phyloP scores from a whole-genome alignment of 108 stramenopile genomes.

The Discostella stelligeroides region DNA sequence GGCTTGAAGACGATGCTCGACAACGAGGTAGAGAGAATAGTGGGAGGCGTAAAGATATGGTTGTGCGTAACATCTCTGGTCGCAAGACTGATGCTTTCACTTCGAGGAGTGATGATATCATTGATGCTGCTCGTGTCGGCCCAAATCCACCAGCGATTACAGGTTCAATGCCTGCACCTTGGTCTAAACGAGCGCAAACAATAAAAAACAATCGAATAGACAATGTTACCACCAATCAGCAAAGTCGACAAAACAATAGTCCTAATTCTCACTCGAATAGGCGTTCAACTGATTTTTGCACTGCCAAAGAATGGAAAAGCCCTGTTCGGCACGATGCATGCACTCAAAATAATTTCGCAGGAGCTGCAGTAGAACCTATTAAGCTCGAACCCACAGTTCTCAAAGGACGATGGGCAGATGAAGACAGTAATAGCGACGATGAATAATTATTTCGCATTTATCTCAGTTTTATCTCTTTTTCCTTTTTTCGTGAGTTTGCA shows the following conservation, averaged over 20 bases:
- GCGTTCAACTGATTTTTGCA: too few species aligned
- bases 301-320: too few species aligned
- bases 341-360: too few species aligned
- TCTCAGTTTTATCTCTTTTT: too few species aligned
- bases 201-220: neutral
- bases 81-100: neutral
- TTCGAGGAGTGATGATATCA: neutral
- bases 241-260: conserved; percentile 5
- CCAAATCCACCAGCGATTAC: neutral
- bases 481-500: too few species aligned
- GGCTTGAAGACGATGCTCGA: too few species aligned
- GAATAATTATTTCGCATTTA: too few species aligned
- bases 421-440: conserved; percentile 26
- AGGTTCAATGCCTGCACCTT: conserved; percentile 7
- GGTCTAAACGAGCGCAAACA: conserved; percentile 4
- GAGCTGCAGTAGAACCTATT: neutral
- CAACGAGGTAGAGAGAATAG: conserved; percentile 3
- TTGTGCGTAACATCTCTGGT: neutral
- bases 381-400: conserved; percentile 24
- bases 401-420: conserved; percentile 30
- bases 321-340: too few species aligned
- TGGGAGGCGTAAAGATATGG: conserved; percentile 5
- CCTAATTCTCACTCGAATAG: neutral
- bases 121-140: too few species aligned
- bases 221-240: neutral